These are phyloP conservation scores for Rugosomyces carneus DNA, from an alignment of 1,284 basidiomycete genomes.

Conservation along the genomic window DNA sequence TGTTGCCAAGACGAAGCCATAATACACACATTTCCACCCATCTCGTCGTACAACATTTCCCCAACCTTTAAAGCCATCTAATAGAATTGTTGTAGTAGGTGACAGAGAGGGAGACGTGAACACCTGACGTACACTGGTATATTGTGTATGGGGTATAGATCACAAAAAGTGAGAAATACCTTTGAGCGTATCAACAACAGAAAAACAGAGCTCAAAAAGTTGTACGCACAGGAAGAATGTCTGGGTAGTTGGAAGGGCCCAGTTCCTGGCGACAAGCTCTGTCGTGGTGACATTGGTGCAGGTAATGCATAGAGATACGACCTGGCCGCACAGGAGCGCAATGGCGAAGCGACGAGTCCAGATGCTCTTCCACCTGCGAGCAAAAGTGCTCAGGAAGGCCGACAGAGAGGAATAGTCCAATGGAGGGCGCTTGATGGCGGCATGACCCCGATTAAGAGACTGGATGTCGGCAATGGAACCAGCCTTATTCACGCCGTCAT, in stretches of 20 bases:
- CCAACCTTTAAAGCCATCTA: constrained; percentile 79
- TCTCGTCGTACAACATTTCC: constrained; percentile 61
- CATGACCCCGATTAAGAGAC: constrained; percentile 8
- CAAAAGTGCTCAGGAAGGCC: constrained; percentile 47
- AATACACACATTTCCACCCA: constrained; percentile 75
- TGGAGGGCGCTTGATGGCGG: constrained; percentile 31
- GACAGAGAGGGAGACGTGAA: neutral
- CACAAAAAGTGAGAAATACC: constrained; percentile 71
- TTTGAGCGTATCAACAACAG: constrained; percentile 22
- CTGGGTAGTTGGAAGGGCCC: constrained; percentile 75
- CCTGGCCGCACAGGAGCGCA: constrained; percentile 69
- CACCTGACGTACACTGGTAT: constrained; percentile 53
- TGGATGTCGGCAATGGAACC: constrained; percentile 9
- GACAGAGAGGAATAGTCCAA: constrained; percentile 54
- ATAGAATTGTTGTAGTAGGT: constrained; percentile 1
- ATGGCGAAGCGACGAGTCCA: constrained; percentile 70
- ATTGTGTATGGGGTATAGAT: constrained; percentile 85
- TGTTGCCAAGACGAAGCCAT: neutral
- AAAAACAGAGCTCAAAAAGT: neutral
- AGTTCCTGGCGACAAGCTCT: constrained; percentile 63
- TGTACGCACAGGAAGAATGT: constrained; percentile 69
- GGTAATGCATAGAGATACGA: constrained; percentile 80
- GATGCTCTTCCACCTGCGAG: constrained; percentile 57
- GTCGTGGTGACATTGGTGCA: constrained; percentile 81
- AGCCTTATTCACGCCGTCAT: constrained; percentile 10